Evolutionary conservation across 768 basidiomycete genomes (phyloP).

Genomic region (Auricularia heimuer): DNA sequence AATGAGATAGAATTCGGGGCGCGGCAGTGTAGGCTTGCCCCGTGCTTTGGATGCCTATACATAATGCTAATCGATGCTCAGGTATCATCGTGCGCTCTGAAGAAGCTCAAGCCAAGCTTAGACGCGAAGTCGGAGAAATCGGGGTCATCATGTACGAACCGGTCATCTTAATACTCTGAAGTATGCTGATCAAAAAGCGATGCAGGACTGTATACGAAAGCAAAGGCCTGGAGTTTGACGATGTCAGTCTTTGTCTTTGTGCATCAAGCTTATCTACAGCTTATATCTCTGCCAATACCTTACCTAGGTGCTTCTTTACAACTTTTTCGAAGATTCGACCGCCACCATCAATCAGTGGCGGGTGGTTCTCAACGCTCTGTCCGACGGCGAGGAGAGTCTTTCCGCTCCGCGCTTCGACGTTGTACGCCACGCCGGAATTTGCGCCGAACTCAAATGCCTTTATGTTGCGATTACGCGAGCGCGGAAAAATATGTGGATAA

Average conservation of each 20-base stretch:
- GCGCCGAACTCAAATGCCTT: constrained; percentile 56
- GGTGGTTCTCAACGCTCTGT: constrained; percentile 37
- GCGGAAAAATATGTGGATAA: constrained; percentile 60
- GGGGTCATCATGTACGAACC: constrained; percentile 21
- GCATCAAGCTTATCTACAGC: background rate
- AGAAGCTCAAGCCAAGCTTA: constrained; percentile 35
- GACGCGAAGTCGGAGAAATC: constrained; percentile 44
- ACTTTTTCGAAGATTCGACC: constrained; percentile 62
- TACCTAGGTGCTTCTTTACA: constrained; percentile 55
- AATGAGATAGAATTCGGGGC: constrained; percentile 48
- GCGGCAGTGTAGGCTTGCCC: constrained; percentile 18
- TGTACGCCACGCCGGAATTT: constrained; percentile 42
- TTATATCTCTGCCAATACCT: background rate
- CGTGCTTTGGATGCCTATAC: constrained; percentile 2
- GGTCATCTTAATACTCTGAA: too few relatives aligned
- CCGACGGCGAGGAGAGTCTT: constrained; percentile 11
- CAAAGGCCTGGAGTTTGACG: constrained; percentile 61
- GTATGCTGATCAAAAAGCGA: background rate
- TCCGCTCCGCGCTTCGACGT: constrained; percentile 40
- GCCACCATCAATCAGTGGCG: constrained; percentile 48
- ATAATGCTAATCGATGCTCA: constrained; percentile 14
- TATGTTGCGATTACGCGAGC: constrained; percentile 68
- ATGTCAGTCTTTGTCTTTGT: constrained; percentile 26
- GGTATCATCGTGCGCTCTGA: constrained; percentile 57
- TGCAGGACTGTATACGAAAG: constrained; percentile 46